Evolutionary conservation across 1,139 yeast genomes (phyloP).

Genomic region (Sugiyamaella paludigena): DNA sequence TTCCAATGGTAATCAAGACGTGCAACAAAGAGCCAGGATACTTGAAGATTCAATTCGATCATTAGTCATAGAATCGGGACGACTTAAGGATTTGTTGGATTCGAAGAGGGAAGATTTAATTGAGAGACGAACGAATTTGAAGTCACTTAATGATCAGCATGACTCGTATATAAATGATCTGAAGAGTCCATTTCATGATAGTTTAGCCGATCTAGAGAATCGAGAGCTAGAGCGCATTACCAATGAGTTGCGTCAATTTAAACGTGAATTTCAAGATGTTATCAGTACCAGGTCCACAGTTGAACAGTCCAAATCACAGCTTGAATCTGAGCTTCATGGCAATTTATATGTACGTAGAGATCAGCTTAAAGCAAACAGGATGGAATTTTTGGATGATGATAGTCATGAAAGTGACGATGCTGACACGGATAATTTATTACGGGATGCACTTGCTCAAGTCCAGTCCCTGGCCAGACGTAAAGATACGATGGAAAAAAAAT

Average conservation of each 20-base stretch:
- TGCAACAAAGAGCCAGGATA: conserved; percentile 21
- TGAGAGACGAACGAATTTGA: conserved; percentile 35
- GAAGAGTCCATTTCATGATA: conserved; percentile 52
- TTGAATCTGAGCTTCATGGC: conserved; percentile 59
- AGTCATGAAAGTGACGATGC: conserved; percentile 8
- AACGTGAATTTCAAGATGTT: conserved; percentile 44
- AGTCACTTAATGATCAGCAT: conserved; percentile 25
- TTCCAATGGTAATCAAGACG: conserved; percentile 35
- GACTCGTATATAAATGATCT: conserved; percentile 52
- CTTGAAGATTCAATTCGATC: conserved; percentile 14
- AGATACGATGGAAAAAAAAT: background rate
- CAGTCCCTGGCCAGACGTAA: conserved; percentile 2
- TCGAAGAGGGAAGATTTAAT: conserved; percentile 31
- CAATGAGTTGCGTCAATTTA: conserved; percentile 43
- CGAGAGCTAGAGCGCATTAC: conserved; percentile 44
- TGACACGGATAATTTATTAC: background rate
- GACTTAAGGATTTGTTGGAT: conserved; percentile 23
- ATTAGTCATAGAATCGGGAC: conserved; percentile 21
- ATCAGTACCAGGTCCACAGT: conserved; percentile 48
- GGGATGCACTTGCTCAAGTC: conserved; percentile 4
- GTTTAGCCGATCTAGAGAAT: conserved; percentile 50
- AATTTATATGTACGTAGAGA: conserved; percentile 49
- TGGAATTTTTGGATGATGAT: conserved; percentile 13
- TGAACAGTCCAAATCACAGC: conserved; percentile 50
- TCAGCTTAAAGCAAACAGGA: conserved; percentile 27